These are phyloP conservation scores for Micractinium conductrix DNA, from an alignment of 139 green algal genomes.

Conservation along the genomic window DNA sequence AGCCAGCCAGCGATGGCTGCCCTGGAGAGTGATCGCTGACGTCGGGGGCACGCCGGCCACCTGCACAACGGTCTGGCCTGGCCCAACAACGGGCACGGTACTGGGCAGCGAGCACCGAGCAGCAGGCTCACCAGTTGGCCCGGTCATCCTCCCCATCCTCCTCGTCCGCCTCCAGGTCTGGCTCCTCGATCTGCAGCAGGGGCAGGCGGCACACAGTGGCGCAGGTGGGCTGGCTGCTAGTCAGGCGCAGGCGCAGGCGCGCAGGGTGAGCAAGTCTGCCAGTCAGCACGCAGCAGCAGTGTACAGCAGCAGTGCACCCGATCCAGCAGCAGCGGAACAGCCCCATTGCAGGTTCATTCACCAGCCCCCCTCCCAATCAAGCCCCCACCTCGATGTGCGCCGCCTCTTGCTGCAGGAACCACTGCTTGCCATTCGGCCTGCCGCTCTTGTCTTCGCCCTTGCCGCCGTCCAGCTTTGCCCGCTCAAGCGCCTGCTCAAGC, in stretches of 20 bases:
- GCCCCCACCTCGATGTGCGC: constrained; percentile 33
- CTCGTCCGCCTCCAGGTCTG: constrained; percentile 18
- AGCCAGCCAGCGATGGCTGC: no score
- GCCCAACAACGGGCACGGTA: no score
- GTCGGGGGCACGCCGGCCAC: no score
- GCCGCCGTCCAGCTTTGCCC: not conserved
- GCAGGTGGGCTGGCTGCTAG: not conserved
- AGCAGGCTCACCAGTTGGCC: constrained; percentile 10
- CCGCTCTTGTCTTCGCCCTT: constrained; percentile 12
- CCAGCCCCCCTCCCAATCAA: not conserved
- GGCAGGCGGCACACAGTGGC: not conserved
- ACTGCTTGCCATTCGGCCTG: constrained; percentile 72
- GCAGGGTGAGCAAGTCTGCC: not conserved
- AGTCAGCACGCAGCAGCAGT: not conserved
- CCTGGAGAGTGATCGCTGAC: no score
- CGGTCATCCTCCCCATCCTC: constrained; percentile 39
- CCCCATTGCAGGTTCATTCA: not conserved
- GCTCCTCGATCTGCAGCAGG: constrained; percentile 40
- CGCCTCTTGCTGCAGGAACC: constrained; percentile 68
- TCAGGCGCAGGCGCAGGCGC: not conserved
- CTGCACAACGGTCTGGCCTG: no score
- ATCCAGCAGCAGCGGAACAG: not conserved
- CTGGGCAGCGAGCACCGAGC: no score
- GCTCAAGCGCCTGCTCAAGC: constrained; percentile 27
- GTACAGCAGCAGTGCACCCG: not conserved